Percentiles rank a stretch among this genome's conserved stretches.
phyloP scores from a whole-genome alignment of 2,329 filamentous ascomycete genomes.

The Hypoxylon sp. region DNA sequence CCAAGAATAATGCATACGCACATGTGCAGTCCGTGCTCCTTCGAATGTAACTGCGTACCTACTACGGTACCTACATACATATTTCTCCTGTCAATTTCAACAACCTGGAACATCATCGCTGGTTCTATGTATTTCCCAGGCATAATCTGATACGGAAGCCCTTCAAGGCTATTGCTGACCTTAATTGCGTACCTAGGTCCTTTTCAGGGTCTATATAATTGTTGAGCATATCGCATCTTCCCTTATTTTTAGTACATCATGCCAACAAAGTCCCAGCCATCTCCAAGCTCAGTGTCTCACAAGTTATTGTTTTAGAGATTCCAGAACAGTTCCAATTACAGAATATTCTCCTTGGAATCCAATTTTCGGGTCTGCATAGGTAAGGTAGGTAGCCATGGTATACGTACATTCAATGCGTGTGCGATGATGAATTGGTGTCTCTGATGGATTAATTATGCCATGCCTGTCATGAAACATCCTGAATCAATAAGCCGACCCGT shows the following conservation, averaged over 20 bases:
- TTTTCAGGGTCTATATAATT: not conserved
- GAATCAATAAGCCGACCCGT: constrained; percentile 36
- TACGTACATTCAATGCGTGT: constrained; percentile 30
- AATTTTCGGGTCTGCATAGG: constrained; percentile 19
- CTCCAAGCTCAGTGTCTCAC: constrained; percentile 10
- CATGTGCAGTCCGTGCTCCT: constrained; percentile 26
- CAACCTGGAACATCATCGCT: constrained; percentile 27
- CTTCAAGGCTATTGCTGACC: constrained; percentile 1
- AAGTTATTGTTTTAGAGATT: constrained; percentile 24
- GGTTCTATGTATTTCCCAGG: constrained; percentile 9
- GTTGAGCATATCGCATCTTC: not conserved
- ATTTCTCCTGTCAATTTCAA: constrained; percentile 27
- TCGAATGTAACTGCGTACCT: constrained; percentile 26
- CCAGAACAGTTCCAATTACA: constrained; percentile 32
- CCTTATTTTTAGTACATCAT: constrained; percentile 1
- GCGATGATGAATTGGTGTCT: constrained; percentile 44
- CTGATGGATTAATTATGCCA: constrained; percentile 42
- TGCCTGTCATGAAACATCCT: constrained; percentile 49
- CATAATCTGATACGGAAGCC: constrained; percentile 15
- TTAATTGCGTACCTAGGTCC: not conserved
- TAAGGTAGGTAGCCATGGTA: constrained; percentile 24
- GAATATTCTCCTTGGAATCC: constrained; percentile 9
- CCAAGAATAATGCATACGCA: constrained; percentile 21
- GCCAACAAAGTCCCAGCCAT: not conserved
- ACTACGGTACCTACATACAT: too few species aligned